Evolutionary conservation across 805 yeast genomes (phyloP).

Genomic region (Clavispora santaluciae): DNA sequence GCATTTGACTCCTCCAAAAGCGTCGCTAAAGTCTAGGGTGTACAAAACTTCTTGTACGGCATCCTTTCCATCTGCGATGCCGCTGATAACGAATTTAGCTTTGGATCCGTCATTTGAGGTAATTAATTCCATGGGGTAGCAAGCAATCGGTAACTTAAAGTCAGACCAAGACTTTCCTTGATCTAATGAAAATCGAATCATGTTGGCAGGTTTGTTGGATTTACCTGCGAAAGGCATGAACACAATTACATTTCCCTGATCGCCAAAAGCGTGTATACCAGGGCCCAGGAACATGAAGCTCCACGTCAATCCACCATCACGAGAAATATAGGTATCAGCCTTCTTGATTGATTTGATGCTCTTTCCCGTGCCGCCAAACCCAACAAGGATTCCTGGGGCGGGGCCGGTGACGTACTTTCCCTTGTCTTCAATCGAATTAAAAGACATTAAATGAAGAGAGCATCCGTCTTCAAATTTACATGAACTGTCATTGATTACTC

Average conservation of each 20-base stretch:
- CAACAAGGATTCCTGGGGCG: conserved; percentile 46
- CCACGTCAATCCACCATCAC: conserved; percentile 82
- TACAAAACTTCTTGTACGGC: conserved; percentile 20
- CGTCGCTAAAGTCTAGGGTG: conserved; percentile 52
- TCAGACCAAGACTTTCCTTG: conserved; percentile 67
- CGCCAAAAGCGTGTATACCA: conserved; percentile 46
- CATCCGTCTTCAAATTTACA: conserved; percentile 46
- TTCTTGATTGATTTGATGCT: conserved; percentile 11
- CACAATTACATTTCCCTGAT: conserved; percentile 68
- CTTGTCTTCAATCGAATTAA: conserved; percentile 33
- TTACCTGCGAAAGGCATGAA: conserved; percentile 44
- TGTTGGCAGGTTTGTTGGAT: conserved; percentile 26
- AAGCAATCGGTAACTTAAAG: conserved; percentile 39
- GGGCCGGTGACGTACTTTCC: conserved; percentile 45
- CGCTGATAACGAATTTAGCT: conserved; percentile 49
- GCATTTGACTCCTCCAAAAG: conserved; percentile 47
- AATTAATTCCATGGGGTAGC: conserved; percentile 40
- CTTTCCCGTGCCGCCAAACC: conserved; percentile 31
- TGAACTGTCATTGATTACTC: conserved; percentile 38
- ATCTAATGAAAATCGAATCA: conserved; percentile 55
- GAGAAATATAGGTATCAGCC: conserved; percentile 55
- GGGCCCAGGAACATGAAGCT: conserved; percentile 43
- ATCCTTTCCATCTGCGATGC: conserved; percentile 21
- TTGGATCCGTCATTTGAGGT: conserved; percentile 73
- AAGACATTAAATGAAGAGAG: conserved; percentile 38